Evolutionary conservation across 805 yeast genomes (phyloP).

Genomic region (Yarrowia sp.): DNA sequence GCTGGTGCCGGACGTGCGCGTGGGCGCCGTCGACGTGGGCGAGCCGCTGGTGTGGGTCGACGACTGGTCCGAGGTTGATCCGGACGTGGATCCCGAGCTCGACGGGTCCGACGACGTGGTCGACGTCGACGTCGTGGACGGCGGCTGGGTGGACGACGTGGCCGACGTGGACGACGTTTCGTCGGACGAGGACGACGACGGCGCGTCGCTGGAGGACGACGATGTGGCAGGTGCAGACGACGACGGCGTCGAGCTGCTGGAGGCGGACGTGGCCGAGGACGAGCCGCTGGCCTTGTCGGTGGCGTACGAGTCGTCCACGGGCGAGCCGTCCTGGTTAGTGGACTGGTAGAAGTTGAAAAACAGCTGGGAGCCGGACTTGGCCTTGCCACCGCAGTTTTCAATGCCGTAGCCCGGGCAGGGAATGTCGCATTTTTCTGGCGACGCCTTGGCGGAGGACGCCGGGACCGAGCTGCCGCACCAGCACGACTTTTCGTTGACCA

Average conservation of each 20-base stretch:
- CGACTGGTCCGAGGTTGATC: conserved; percentile 8
- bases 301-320: conserved; percentile 6
- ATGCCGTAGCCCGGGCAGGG: conserved; percentile 67
- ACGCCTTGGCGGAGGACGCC: conserved; percentile 49
- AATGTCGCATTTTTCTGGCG: conserved; percentile 53
- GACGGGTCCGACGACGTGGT: conserved; percentile 4
- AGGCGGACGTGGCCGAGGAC: conserved; percentile 37
- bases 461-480: conserved; percentile 66
- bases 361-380: conserved; percentile 42
- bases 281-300: not conserved
- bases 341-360: conserved; percentile 43
- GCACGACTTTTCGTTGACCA: conserved; percentile 59
- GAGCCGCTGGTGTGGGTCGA: conserved; percentile 36
- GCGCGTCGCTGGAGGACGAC: conserved; percentile 15
- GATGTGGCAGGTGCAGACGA: conserved; percentile 38
- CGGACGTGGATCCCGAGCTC: conserved; percentile 2
- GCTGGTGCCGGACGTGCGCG: conserved; percentile 29
- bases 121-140: conserved; percentile 40
- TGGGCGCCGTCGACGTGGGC: conserved; percentile 38
- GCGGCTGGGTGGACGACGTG: conserved; percentile 1
- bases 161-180: conserved; percentile 40
- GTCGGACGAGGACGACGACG: conserved; percentile 28
- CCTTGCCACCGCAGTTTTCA: conserved; percentile 70
- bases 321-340: conserved; percentile 18
- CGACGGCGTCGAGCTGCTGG: conserved; percentile 31